phyloP scores from a whole-genome alignment of 495 filamentous ascomycete species.

The Podospora didyma region DNA sequence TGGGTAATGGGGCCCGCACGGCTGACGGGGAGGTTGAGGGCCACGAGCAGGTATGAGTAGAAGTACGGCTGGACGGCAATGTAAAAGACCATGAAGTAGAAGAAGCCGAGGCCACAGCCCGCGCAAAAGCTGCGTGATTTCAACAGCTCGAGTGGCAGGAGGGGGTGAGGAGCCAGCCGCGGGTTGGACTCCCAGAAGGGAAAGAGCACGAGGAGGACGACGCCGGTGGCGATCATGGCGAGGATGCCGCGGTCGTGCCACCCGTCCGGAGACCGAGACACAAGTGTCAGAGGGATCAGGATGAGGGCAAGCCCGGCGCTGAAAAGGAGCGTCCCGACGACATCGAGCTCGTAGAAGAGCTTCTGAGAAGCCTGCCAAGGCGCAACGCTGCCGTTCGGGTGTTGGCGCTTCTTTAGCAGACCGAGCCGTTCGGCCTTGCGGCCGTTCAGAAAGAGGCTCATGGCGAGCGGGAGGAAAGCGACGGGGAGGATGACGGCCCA shows the following conservation, averaged over 20 bases:
- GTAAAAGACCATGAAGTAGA: conserved; percentile 60
- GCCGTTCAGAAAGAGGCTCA: conserved; percentile 52
- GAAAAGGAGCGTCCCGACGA: conserved; percentile 52
- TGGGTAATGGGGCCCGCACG: conserved; percentile 52
- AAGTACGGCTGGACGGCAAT: conserved; percentile 58
- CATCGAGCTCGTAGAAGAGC: conserved; percentile 57
- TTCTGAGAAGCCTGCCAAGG: conserved; percentile 24
- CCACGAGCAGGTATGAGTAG: conserved; percentile 60
- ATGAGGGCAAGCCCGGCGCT: conserved; percentile 56
- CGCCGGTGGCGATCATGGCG: conserved; percentile 52
- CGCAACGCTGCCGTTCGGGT: not conserved
- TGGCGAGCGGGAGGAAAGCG: conserved; percentile 47
- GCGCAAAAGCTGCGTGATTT: conserved; percentile 59
- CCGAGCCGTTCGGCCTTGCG: conserved; percentile 46
- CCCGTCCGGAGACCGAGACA: conserved; percentile 39
- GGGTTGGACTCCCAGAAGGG: conserved; percentile 52
- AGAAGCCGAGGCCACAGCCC: conserved; percentile 52
- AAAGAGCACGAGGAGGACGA: conserved; percentile 53
- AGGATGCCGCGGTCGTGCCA: conserved; percentile 55
- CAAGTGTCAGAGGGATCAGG: conserved; percentile 60
- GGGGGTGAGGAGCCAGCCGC: conserved; percentile 49
- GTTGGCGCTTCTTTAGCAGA: conserved; percentile 18
- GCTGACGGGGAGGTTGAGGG: conserved; percentile 52
- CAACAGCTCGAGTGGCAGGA: conserved; percentile 57
- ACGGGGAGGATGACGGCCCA: conserved; percentile 55